Conservation (phyloP, 2,329 filamentous ascomycete genomes). For the Calonectria hongkongensis region DNA sequence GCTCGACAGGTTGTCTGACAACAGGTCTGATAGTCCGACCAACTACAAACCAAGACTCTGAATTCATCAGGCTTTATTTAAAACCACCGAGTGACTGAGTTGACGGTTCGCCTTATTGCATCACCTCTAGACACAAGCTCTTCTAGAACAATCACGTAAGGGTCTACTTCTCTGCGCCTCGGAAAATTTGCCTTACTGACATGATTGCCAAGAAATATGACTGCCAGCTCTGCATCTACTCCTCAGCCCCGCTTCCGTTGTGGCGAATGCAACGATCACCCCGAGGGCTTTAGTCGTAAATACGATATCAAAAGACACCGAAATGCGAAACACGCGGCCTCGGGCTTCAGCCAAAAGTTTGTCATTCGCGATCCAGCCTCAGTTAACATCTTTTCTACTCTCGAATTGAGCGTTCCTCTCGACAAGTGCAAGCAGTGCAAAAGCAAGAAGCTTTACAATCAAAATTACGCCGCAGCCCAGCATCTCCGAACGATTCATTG, state of each 20-base stretch:
- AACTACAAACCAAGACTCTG: no score
- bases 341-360: background rate
- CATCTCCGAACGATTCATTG: conserved; percentile 7
- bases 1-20: no score
- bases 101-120: no score
- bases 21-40: no score
- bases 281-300: background rate
- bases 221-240: no score
- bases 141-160: no score
- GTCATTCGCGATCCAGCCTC: background rate
- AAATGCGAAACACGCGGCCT: background rate
- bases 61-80: no score
- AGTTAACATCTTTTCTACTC: background rate
- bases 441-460: background rate
- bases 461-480: background rate
- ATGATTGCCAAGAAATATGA: background rate
- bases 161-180: no score
- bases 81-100: no score
- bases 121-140: no score
- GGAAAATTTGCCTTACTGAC: no score
- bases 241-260: background rate
- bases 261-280: background rate
- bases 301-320: background rate
- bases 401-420: background rate
- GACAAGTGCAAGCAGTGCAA: background rate